Evolutionary conservation across 805 yeast species (phyloP).

Genomic region (Candida maltosa): DNA sequence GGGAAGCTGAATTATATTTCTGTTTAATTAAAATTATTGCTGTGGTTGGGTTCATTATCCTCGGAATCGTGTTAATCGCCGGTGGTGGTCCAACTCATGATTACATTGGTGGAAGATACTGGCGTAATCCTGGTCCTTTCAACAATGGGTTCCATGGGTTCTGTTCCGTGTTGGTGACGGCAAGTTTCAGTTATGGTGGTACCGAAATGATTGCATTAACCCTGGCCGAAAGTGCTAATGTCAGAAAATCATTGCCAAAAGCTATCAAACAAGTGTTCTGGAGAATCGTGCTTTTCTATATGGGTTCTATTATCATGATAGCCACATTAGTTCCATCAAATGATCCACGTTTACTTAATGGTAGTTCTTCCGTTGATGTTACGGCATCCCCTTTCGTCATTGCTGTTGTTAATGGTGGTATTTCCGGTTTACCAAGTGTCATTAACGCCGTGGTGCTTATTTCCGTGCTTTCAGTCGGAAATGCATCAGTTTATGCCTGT

Average conservation of each 20-base stretch:
- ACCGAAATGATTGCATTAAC: slow-evolving; percentile 36
- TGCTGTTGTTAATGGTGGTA: slow-evolving; percentile 63
- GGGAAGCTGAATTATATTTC: slow-evolving; percentile 55
- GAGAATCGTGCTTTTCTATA: slow-evolving; percentile 35
- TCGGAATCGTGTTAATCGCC: slow-evolving; percentile 45
- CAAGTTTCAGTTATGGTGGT: slow-evolving; percentile 36
- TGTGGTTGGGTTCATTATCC: slow-evolving; percentile 45
- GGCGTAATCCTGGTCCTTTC: slow-evolving; percentile 52
- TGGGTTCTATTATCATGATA: slow-evolving; percentile 24
- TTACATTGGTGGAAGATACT: slow-evolving; percentile 44
- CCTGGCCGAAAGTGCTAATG: slow-evolving; percentile 34
- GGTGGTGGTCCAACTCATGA: slow-evolving; percentile 53
- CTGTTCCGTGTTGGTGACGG: slow-evolving; percentile 31
- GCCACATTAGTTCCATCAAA: slow-evolving; percentile 23
- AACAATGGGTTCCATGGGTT: slow-evolving; percentile 43
- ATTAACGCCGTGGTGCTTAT: slow-evolving; percentile 67
- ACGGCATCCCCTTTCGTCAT: slow-evolving; percentile 78
- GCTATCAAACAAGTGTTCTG: slow-evolving; percentile 38
- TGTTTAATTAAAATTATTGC: slow-evolving; percentile 47
- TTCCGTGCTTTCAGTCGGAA: slow-evolving; percentile 69
- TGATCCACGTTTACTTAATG: slow-evolving; percentile 25
- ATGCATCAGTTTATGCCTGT: slow-evolving; percentile 66
- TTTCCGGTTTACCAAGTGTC: slow-evolving; percentile 59
- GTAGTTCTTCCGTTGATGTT: slow-evolving; percentile 50
- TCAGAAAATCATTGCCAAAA: slow-evolving; percentile 28